Conservation (phyloP, 805 yeast species). For the Pichia membranifaciens region DNA sequence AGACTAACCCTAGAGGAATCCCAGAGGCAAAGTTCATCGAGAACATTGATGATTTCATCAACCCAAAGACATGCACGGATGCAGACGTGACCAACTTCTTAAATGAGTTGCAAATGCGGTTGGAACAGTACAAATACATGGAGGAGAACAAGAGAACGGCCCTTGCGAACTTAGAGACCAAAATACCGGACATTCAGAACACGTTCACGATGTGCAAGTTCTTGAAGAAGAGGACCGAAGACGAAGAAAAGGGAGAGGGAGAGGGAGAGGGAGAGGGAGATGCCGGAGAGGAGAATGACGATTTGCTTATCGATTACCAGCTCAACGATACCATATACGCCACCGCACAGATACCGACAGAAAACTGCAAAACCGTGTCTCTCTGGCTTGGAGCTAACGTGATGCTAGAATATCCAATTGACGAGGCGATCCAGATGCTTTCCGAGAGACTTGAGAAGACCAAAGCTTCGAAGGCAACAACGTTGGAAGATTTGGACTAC, state of each 20-base stretch:
- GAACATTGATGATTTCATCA: constrained; percentile 68
- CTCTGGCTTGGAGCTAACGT: constrained; percentile 98
- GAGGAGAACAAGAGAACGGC: constrained; percentile 49
- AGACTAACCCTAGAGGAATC: constrained; percentile 86
- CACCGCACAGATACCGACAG: constrained; percentile 63
- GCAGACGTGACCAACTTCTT: constrained; percentile 42
- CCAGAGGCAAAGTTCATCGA: constrained; percentile 95
- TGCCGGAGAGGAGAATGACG: constrained; percentile 39
- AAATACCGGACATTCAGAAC: constrained; percentile 89
- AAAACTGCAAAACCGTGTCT: constrained; percentile 54
- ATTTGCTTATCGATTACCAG: constrained; percentile 64
- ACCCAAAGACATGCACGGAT: constrained; percentile 31
- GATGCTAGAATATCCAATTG: constrained; percentile 89
- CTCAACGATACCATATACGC: constrained; percentile 90
- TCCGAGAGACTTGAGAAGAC: constrained; percentile 58
- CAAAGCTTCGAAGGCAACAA: constrained; percentile 47
- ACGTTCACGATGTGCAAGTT: constrained; percentile 69
- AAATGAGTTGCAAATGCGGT: constrained; percentile 74
- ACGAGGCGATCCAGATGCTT: constrained; percentile 76
- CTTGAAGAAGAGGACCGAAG: constrained; percentile 45
- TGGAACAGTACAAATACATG: constrained; percentile 90
- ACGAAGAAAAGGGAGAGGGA: constrained; percentile 30
- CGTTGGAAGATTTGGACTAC: constrained; percentile 81
- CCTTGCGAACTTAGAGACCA: constrained; percentile 47
- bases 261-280: constrained; percentile 27